These are phyloP conservation scores for Fusarium graminum DNA, from an alignment of 2,329 filamentous ascomycete genomes.

Conservation along the genomic window DNA sequence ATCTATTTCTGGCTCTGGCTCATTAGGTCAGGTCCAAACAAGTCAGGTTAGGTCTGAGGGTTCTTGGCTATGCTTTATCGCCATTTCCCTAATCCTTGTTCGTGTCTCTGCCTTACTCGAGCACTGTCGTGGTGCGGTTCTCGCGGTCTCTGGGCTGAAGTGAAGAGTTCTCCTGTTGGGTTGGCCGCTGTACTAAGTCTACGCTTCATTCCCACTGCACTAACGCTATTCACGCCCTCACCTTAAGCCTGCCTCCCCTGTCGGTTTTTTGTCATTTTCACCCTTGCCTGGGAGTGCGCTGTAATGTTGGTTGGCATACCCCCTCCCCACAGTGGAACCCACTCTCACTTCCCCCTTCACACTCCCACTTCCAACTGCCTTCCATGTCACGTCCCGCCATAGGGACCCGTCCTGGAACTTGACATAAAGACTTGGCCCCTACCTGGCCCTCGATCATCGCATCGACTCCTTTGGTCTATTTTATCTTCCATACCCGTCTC, in stretches of 20 bases:
- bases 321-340: conserved; percentile 31
- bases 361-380: conserved; percentile 44
- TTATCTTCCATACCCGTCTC: conserved; percentile 43
- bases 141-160: conserved; percentile 33
- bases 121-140: conserved; percentile 18
- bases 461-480: conserved; percentile 47
- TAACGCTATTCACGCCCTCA: conserved; percentile 40
- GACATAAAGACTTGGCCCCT: conserved; percentile 52
- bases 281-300: conserved; percentile 38
- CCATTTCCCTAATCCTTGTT: conserved; percentile 34
- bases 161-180: conserved; percentile 43
- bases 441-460: conserved; percentile 48
- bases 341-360: conserved; percentile 41
- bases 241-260: conserved; percentile 29
- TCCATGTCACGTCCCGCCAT: conserved; percentile 48
- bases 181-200: conserved; percentile 40
- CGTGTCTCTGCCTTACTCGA: conserved; percentile 21
- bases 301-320: conserved; percentile 19
- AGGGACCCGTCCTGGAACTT: conserved; percentile 49
- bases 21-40: background rate
- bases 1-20: conserved; percentile 45
- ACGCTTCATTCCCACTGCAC: conserved; percentile 22
- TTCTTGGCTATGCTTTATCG: conserved; percentile 30
- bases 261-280: conserved; percentile 1
- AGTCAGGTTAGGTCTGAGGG: conserved; percentile 23